Evolutionary conservation across 352 stramenopile species (phyloP), one percentile per base, ranked within the genome.

Genomic region (Phytophthora hybrid): DNA sequence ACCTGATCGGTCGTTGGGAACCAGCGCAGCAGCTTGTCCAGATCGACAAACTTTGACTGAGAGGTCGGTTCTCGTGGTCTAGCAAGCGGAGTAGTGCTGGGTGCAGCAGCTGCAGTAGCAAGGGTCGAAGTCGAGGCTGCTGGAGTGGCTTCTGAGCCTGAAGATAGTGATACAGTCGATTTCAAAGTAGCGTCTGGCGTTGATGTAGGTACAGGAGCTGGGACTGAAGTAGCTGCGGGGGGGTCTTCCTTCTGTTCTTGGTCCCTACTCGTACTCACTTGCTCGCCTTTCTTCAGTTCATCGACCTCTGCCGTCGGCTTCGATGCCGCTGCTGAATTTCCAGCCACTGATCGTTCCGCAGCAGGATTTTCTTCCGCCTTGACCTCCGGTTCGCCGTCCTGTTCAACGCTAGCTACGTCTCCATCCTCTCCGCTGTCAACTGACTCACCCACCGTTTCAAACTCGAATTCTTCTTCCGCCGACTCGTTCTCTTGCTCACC

Each of bases 21-120:
- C 54, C 61, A 82, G 7, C 58, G 64, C 39, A 81, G 53, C 31
- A 85, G 41, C 53, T 73, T 73, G 2, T 83, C 73, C 32, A 85
- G 62, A 54, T 75, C 59, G 19, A 63, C 52, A 34, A 26, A 39
- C 31, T 71, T 74, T n/a, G 37, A 29, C n/a, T 70, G 64, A 10
- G 54, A 3, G 1, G 47, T 59, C 5, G 54, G 44, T 10, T 23
- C 14, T 51, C 19, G 34, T 1, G 34, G 7, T 4, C 1, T 8
- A 13, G 34, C 11, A 41, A 13, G 34, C 34, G 34, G 8, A 41
- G 34, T 41, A 13, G 7, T 51, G 44, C 1, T 5, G n/a, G 57
- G 18, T 47, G 53, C 14, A 37, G 46, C 21, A 69, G 21, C 9
- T 57, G 37, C 3, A 26, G 21, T 16, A 47, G 11, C 26, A 26